Evolutionary conservation across 306 rosid genomes (phyloP), one percentile per base, ranked within the genome.

Genomic region (Prunus mume): DNA sequence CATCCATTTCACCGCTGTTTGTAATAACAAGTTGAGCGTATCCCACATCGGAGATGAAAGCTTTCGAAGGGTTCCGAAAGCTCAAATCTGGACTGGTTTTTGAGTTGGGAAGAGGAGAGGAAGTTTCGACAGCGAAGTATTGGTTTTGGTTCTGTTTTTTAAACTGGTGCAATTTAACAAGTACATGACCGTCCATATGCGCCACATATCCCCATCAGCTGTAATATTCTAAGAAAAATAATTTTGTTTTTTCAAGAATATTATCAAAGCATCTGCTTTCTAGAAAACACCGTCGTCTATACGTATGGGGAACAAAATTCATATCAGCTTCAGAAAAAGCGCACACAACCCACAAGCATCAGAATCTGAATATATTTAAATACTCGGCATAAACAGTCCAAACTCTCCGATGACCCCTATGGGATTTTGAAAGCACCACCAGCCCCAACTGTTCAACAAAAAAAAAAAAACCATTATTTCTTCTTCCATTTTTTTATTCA

Each of bases 331-430:
- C 54, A 49, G 22, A 28, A 61, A 66, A 27, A 73, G 60, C 9
- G 34, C 75, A 18, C 4, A 49, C 14, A 49, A 3, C 8, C 58
- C 67, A 56, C 62, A 56, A 56, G 28, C 69, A 65, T 32, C 28
- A 12, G 70, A 74, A 58, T 46, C 27, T n/a, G 72, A 54, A 64
- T 38, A 55, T 50, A 72, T 27, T 64, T 72, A 17, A 65, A 7
- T 51, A 72, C 27, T 47, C 3, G 9, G 50, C 50, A 63, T 28
- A 71, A 24, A 12, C 28, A 54, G 61, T 60, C 65, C 64, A 65
- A 79, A 72, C 32, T 47, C 22, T 24, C 14, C 79, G 83, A 74
- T 74, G 76, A 60, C 43, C 11, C 51, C 83, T 49, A 80, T 45
- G 83, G 19, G 15, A 12, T 24, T 50, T n/a, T 17, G 6, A 64